Evolutionary conservation across 306 rosid genomes (phyloP).

Genomic region (Quercus ilex): DNA sequence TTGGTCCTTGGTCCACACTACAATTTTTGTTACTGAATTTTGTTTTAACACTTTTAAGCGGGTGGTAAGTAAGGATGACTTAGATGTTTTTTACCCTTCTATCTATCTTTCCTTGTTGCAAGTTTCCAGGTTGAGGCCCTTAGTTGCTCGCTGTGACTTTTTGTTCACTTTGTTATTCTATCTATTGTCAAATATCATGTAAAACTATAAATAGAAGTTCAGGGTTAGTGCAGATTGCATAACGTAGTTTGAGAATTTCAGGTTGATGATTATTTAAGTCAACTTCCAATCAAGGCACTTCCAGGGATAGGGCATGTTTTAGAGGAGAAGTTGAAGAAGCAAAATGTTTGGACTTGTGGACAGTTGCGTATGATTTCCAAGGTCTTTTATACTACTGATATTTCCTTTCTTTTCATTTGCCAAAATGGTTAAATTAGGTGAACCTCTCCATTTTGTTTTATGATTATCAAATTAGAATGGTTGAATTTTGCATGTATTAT

Average conservation of each 20-base stretch:
- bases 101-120: not conserved
- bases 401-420: slow-evolving; percentile 6
- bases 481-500: too few species aligned
- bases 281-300: slow-evolving; percentile 74
- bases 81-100: not conserved
- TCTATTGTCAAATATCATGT: not conserved
- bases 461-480: too few species aligned
- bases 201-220: not conserved
- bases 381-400: slow-evolving; percentile 9
- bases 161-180: not conserved
- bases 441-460: too few species aligned
- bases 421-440: too few species aligned
- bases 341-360: slow-evolving; percentile 65
- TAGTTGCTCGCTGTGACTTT: not conserved
- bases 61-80: slow-evolving; percentile 2
- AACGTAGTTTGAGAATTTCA: slow-evolving; percentile 29
- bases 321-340: slow-evolving; percentile 76
- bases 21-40: not conserved
- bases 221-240: slow-evolving; percentile 17
- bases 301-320: slow-evolving; percentile 86
- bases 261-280: slow-evolving; percentile 72
- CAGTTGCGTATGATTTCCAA: slow-evolving; percentile 47
- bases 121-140: not conserved
- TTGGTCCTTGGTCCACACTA: not conserved
- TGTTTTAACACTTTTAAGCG: not conserved